Base-by-base conservation (phyloP, 2,329 filamentous ascomycete species). In the Aspergillus sp. region DNA sequence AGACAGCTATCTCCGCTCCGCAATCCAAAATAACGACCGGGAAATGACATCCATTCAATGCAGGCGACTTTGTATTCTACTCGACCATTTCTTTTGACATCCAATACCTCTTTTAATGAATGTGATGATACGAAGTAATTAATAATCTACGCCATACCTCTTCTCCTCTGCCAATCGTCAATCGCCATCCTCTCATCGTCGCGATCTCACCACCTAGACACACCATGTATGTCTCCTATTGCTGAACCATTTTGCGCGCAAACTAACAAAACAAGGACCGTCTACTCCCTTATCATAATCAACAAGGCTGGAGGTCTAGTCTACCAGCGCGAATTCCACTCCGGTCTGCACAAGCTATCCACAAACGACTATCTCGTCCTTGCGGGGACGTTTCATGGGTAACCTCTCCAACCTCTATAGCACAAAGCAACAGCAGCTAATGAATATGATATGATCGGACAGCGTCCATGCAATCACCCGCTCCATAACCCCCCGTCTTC, bases 291-390 rank as follows among this genome's bases (percentile, higher is more conserved):
- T 64, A 90, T 97, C 68, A 86, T 98, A 68, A 95, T 98, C 76
- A 97, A 96, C 78, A 98, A 98, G 79, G 90, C 93, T 55, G 93
- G 90, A 51, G 93, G 93, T 60, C 80, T 98, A 46, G 85, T 98
- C 71, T 98, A 95, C 77, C 91, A 97, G 72, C 88, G 90, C 60
- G 88, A 89, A 64, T 97, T 98, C 69, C 84, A 90, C 61, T 83
- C 91, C 39, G 86, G 83, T 51, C 80, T 98, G 50, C 87, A 88
- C 68, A 89, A 91, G 67, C 84, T 98, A 59, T 88, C 82, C 58
- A 91, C 88, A 59, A 98, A 98, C 68, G 93, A 98, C 76, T 95
- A 94, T 65, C 85, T 98, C 27, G 91, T 97, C 58, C 82, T 98
- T 23, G 93, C 93, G 5, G 93, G 93, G 49, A 98, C 93, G 46